phyloP scores from a whole-genome alignment of 2,329 filamentous ascomycete genomes.

The Juglanconis sp. region DNA sequence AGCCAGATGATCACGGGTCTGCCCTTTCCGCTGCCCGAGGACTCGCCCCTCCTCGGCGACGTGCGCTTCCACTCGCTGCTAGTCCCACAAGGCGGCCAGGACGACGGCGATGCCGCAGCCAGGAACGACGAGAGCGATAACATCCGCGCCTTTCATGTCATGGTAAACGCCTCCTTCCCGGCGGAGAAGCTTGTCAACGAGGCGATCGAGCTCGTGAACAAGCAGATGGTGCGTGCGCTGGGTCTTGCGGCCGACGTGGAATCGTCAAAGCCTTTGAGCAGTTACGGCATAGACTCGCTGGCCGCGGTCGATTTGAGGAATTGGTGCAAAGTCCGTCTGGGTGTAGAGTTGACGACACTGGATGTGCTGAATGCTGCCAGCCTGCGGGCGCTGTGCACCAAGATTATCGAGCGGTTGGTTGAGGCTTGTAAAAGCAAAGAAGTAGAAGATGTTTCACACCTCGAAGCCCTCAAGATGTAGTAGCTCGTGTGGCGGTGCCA shows the following conservation, averaged over 20 bases:
- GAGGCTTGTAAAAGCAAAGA: too few species aligned
- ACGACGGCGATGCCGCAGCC: background rate
- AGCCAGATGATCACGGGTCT: background rate
- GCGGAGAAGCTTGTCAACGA: background rate
- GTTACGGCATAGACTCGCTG: constrained; percentile 10
- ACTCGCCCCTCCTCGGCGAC: background rate
- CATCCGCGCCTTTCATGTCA: background rate
- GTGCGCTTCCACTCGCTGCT: background rate
- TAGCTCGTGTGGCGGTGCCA: too few species aligned
- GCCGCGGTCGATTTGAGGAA: constrained; percentile 10
- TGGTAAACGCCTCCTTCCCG: background rate
- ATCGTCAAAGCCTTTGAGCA: background rate
- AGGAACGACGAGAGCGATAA: background rate
- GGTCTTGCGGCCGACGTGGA: background rate
- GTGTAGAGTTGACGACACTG: background rate
- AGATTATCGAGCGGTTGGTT: background rate
- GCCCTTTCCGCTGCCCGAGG: background rate
- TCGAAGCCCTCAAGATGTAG: too few species aligned
- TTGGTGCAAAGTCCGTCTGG: background rate
- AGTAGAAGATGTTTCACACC: too few species aligned
- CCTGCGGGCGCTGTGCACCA: background rate
- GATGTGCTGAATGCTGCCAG: background rate
- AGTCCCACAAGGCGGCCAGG: background rate
- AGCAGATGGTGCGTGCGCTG: background rate
- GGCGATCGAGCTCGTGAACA: background rate